Base-by-base conservation (phyloP, 257 asterid species). In the Solanum commersonii region DNA sequence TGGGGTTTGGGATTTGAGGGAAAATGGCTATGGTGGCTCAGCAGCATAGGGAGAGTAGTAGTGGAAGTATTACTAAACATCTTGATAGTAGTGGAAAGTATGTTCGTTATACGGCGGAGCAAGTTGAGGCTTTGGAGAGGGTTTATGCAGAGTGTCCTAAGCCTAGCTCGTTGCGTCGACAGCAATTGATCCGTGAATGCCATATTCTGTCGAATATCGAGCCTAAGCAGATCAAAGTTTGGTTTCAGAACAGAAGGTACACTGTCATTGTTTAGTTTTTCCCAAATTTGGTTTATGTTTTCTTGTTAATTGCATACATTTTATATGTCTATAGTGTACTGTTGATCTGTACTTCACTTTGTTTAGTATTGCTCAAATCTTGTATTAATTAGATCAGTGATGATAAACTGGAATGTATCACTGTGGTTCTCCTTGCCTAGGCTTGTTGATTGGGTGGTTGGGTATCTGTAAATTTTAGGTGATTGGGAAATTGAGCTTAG, bases 201-300 rank as follows among this genome's bases (percentile, higher is more conserved):
- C 98, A 98, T 33, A 94, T 95, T 89, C 94, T 96, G 14, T 90
- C 95, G 68, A 94, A 96, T 92, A 93, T 96, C 89, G 99, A 96
- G 89, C 96, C 99, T 84, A 96, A 91, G 87, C 99, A 96, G 94
- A 94, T 96, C 92, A 96, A 96, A 92, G 98, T 96, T 79, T 96
- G 99, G 99, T 96, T 96, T 87, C 99, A 96, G 77, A 96, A 96
- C 91, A 93, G 99, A 84, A 95, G 99, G 99, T 96, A 87, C 73
- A 49, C 49, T 16, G 6, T 16, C 70, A 49, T 31, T 82, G 44
- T 49, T 31, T 18, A 18, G 25, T 20, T 49, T 49, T 31, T 10
- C 27, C 25, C 8, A 11, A 49, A 20, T 49, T 82, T 82, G 71
- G 44, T 49, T 31, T 49, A 7, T 31, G 65, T 8, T 16, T 29